phyloP scores from a whole-genome alignment of 768 basidiomycete genomes.

The Tricholoma terreum region DNA sequence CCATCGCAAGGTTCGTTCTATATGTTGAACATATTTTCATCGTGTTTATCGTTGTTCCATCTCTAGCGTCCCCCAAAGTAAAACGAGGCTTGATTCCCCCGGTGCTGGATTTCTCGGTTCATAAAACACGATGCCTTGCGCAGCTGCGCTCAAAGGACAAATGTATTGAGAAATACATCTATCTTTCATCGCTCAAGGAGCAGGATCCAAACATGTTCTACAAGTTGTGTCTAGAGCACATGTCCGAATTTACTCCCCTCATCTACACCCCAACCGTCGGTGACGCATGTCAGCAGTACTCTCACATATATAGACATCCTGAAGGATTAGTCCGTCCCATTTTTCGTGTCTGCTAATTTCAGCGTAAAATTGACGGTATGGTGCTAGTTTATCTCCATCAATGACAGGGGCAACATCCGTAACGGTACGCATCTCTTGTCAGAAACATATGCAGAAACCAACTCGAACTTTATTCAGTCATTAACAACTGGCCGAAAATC shows the following conservation, averaged over 20 bases:
- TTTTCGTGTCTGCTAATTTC: conserved; percentile 6
- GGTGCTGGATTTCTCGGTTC: conserved; percentile 48
- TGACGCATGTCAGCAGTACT: conserved; percentile 84
- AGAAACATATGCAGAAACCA: neutral
- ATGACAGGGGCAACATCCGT: conserved; percentile 79
- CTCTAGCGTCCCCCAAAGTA: conserved; percentile 40
- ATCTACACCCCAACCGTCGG: conserved; percentile 94
- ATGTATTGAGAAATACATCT: conserved; percentile 82
- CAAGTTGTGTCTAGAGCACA: conserved; percentile 65
- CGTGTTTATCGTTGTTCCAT: conserved; percentile 7
- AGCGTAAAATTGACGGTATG: conserved; percentile 11
- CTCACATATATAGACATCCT: conserved; percentile 70
- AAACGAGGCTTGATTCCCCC: conserved; percentile 62
- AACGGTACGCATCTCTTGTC: conserved; percentile 29
- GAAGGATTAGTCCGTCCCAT: conserved; percentile 60
- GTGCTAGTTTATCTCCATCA: conserved; percentile 68
- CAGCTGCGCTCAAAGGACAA: conserved; percentile 76
- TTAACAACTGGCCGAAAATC: conserved; percentile 69
- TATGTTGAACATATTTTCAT: conserved; percentile 2
- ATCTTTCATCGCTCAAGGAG: conserved; percentile 70
- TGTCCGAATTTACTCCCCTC: conserved; percentile 70
- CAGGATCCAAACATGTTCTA: conserved; percentile 78
- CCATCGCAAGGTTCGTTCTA: conserved; percentile 50
- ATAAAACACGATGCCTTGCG: conserved; percentile 56
- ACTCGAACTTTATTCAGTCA: conserved; percentile 45